Evolutionary conservation across 192 early-diverging fungal species (phyloP), one percentile per base, ranked within the genome.

Genomic region (Glomus cerebriforme): DNA sequence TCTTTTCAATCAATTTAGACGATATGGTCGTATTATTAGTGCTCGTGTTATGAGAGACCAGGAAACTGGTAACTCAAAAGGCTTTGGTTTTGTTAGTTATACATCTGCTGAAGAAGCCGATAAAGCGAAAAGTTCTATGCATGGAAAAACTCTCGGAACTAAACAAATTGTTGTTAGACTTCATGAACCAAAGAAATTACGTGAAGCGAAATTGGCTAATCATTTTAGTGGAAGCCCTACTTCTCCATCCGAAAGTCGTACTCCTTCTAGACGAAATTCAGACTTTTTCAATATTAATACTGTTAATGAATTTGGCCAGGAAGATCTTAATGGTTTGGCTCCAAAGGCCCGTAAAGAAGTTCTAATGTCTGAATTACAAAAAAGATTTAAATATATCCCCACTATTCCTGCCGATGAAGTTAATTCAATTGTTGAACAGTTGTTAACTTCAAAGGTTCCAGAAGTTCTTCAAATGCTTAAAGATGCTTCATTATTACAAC

Each of bases 81-180:
- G 96, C 15, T 97, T 93, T 85, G 97, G 97, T 12, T 98, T 95
- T 78, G 97, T 98, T 43, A 95, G 97, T 89, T 98, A 95, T 90
- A 92, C 91, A 29, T 88, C 89, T 39, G 90, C 97, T 65, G 94
- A 96, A 75, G 96, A 97, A 85, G 97, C 97, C 32, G 92, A 88
- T 81, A 92, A 92, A 85, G 97, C 97, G 64, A 92, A 94, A 62
- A 86, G 90, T 60, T 93, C 94, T 84, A 96, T 97, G 95, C 96
- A 97, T 88, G 92, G 92, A 78, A 89, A 92, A 77, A 90, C 92
- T 77, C 82, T 95, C 64, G 87, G 90, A 73, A 82, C 82, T 78
- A 98, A 97, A 88, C 95, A 93, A 22, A 88, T 98, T 66, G 93
- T 95, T 82, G 95, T 98, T 66, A 95, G 94, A 24, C 90, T 96